Evolutionary conservation across 306 rosid genomes (phyloP).

Genomic region (Glycine tomentella): DNA sequence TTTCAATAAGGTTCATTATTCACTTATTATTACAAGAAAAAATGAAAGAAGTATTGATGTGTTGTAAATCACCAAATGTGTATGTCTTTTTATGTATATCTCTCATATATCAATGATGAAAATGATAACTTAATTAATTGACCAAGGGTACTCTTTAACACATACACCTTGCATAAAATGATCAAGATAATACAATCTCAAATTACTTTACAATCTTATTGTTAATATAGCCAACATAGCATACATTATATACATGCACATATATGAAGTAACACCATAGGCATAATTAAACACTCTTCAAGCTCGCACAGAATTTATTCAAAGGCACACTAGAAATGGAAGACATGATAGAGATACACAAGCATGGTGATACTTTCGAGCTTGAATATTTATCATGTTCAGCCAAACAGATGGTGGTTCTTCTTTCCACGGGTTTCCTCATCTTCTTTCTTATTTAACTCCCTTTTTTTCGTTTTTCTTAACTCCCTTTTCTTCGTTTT

Average conservation of each 20-base stretch:
- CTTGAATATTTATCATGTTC: background rate
- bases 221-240: background rate
- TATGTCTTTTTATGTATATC: too few relatives aligned
- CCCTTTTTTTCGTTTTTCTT: too few relatives aligned
- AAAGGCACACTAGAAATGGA: background rate
- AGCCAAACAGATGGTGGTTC: conserved; percentile 70
- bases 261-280: conserved; percentile 10
- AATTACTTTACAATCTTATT: conserved; percentile 2
- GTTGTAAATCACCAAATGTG: too few relatives aligned
- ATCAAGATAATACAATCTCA: background rate
- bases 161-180: too few relatives aligned
- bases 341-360: background rate
- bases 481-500: too few relatives aligned
- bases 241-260: background rate
- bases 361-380: background rate
- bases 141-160: too few relatives aligned
- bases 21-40: too few relatives aligned
- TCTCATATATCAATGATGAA: too few relatives aligned
- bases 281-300: conserved; percentile 19
- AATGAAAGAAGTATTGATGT: too few relatives aligned
- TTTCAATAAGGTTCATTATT: too few relatives aligned
- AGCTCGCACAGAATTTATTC: conserved; percentile 35
- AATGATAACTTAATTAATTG: too few relatives aligned
- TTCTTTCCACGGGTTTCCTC: conserved; percentile 72
- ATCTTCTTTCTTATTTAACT: too few relatives aligned